Conservation (phyloP, 805 yeast genomes). For the Danielozyma ontarioensis region DNA sequence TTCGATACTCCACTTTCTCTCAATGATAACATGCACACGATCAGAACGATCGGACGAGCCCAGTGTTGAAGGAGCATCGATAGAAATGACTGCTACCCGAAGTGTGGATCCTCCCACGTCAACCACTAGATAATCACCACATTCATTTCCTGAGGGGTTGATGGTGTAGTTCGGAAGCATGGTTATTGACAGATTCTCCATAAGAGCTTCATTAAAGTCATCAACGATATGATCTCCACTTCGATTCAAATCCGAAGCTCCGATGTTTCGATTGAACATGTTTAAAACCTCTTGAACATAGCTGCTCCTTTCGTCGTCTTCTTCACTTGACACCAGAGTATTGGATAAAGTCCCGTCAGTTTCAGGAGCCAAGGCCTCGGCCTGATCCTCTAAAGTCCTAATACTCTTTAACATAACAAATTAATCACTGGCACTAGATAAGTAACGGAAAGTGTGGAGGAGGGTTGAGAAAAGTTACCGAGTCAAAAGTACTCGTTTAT, state of each 20-base stretch:
- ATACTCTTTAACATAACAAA: too few relatives aligned
- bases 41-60: conserved; percentile 8
- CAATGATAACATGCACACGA: conserved; percentile 23
- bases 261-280: neutral
- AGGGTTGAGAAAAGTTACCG: too few relatives aligned
- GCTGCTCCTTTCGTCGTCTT: conserved; percentile 1
- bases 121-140: conserved; percentile 39
- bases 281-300: neutral
- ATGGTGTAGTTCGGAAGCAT: conserved; percentile 39
- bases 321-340: neutral
- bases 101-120: conserved; percentile 58
- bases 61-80: conserved; percentile 15
- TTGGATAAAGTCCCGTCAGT: neutral
- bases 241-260: neutral
- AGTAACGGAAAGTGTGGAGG: too few relatives aligned
- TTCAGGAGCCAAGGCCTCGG: too few relatives aligned
- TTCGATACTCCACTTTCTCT: conserved; percentile 34
- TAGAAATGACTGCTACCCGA: conserved; percentile 34
- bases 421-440: too few relatives aligned
- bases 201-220: conserved; percentile 27
- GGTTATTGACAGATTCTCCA: conserved; percentile 20
- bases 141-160: conserved; percentile 30
- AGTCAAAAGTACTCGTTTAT: too few relatives aligned
- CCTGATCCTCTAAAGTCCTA: too few relatives aligned
- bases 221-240: conserved; percentile 8